Evolutionary conservation across 108 stramenopile genomes (phyloP), one percentile per base, ranked within the genome.

Genomic region (Skeletonema menzelii): DNA sequence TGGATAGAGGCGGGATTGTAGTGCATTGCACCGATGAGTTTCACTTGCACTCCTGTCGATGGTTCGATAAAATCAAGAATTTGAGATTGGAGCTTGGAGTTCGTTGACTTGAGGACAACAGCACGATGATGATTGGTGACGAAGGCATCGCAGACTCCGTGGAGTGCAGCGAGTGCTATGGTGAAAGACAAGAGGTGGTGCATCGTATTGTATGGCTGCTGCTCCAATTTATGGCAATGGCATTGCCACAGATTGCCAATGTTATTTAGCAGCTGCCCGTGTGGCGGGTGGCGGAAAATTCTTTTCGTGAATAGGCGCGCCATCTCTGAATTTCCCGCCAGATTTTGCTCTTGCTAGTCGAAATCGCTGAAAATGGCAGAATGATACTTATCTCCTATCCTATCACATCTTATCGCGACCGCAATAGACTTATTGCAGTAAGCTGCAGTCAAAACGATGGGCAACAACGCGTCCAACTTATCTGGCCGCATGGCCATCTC

Each of bases 1-100:
- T 76, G 26, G 56, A 89, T 89, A 13, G 83, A 84, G 20, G 81
- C 82, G 2, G 88, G 88, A 68, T 89, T 89, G 64, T 86, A 86
- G 35, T 86, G 85, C 85, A 86, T 86, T 10, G 75, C 70, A 27
- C 88, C 88, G 11, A 89, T 75, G 28, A 89, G 73, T 27, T 85
- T 69, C 4, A 89, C 85, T 12, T 60, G 76, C 3, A 79, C 77
- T 27, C 74, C 75, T 0, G 88, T 86, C 12, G 55, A 66, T 10
- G 88, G 88, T 60, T 89, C 88, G 27, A 74, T 44, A 42, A 89
- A 89, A 42, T 84, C 74, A 12, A 89, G 49, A 37, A 87, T 42
- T 62, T 89, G 88, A 12, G 75, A 71, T 59, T 31, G 73, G 55
- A 74, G 35, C 46, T 35, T 24, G 15, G 49, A 49, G 17, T 22